These are phyloP conservation scores for Fagopyrum esculentum DNA, from an alignment of 148 eudicot species.

Conservation along the genomic window DNA sequence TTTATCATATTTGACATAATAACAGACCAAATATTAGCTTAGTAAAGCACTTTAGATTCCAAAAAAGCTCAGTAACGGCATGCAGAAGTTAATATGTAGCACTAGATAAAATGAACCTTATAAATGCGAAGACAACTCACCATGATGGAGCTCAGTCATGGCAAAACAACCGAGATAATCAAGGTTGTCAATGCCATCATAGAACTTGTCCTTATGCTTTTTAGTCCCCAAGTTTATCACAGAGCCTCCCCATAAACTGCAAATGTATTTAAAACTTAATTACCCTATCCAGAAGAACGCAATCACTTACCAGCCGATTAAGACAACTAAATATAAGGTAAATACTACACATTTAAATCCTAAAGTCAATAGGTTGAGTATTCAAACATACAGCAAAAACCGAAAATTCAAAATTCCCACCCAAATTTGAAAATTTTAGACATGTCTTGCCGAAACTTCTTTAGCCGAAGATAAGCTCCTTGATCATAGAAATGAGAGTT, in stretches of 20 bases:
- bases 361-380: background rate
- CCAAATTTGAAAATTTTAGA: background rate
- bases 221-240: constrained; percentile 89
- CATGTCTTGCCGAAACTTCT: background rate
- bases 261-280: constrained; percentile 1
- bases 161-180: constrained; percentile 94
- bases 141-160: constrained; percentile 97
- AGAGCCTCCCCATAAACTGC: constrained; percentile 98
- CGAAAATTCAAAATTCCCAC: no score
- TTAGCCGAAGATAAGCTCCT: background rate
- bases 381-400: background rate
- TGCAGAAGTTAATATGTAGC: background rate
- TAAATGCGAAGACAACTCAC: constrained; percentile 26
- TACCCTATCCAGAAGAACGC: background rate
- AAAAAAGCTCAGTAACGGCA: background rate
- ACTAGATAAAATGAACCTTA: background rate
- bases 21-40: background rate
- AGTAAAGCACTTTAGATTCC: background rate
- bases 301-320: background rate
- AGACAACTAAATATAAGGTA: background rate
- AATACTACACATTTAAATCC: background rate
- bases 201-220: constrained; percentile 82
- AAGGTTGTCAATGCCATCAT: constrained; percentile 86
- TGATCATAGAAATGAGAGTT: background rate
- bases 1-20: background rate